Evolutionary conservation across 768 basidiomycete species (phyloP), one percentile per base, ranked within the genome.

Genomic region (Epithele typhae): DNA sequence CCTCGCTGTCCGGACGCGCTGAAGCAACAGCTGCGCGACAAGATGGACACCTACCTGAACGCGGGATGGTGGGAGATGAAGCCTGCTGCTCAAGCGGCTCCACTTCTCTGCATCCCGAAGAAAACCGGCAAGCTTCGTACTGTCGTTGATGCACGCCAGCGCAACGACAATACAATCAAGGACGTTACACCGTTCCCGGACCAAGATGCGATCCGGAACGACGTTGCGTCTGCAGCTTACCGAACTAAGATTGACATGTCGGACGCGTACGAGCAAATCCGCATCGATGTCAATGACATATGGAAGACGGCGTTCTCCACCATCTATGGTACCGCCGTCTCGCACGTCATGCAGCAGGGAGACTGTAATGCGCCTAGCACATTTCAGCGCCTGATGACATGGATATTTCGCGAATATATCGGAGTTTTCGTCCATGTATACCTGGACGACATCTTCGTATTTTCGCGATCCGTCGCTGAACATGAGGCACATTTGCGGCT

Each of bases 331-430:
- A 58, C 52, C 1, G 70, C 67, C 48, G 25, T 69, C 1, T 72
- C 71, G 18, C 46, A 56, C 4, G 67, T 70, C 1, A 68, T 73
- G 64, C 76, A 71, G 45, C 67, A 70, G 35, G 72, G 72, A 0
- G 67, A 77, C 42, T 71, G 69, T 36, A 76, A 78, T 49, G 67
- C 68, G 0, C 73, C 70, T 0, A 59, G 70, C 0, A 78, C 73
- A 0, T 78, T 74, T 44, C 76, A 78, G 43, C 32, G 64, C 0
- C 50, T 77, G 0, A 74, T 76, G 68, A 73, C 62, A 0, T 23
- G 47, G 2, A 62, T 75, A n/a, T 73, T 78, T 37, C 48, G 60
- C 1, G 62, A 70, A 1, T 40, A 55, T 14, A 66, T 77, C 3
- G 69, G 71, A 0, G 19, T 34, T 6, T 74, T 69, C 45, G 25